Percentiles rank a stretch among this genome's conserved stretches.
Conservation (phyloP, 345 rosid genomes). For the Linum tenue region DNA sequence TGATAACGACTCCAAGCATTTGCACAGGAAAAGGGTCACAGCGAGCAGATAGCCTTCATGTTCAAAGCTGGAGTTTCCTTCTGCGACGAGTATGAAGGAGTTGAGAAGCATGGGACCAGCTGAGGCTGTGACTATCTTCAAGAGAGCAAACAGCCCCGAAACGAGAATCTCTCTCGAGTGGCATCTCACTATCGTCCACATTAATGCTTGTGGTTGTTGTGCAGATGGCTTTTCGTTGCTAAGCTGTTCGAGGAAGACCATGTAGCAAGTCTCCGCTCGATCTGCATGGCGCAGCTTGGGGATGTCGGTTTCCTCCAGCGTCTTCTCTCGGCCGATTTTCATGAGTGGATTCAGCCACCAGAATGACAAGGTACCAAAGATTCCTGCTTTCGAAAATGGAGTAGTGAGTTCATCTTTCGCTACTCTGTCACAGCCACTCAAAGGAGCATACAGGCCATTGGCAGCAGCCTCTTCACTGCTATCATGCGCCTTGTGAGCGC, state of each 20-base stretch:
- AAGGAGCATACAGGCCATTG: conserved; percentile 44
- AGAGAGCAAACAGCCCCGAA: conserved; percentile 78
- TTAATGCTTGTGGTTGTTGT: conserved; percentile 36
- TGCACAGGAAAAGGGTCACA: conserved; percentile 45
- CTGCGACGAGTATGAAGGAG: conserved; percentile 79
- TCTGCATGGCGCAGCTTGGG: conserved; percentile 53
- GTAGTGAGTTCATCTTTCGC: conserved; percentile 21
- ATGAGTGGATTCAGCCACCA: conserved; percentile 90
- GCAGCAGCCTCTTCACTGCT: conserved; percentile 19
- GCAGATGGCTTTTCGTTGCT: conserved; percentile 39
- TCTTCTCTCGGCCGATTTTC: conserved; percentile 57
- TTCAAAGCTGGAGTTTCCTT: conserved; percentile 53
- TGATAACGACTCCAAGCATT: conserved; percentile 66
- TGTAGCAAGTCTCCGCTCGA: conserved; percentile 65
- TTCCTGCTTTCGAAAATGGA: conserved; percentile 52
- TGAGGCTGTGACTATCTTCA: conserved; percentile 63
- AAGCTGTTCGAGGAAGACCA: conserved; percentile 40
- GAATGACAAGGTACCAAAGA: conserved; percentile 56
- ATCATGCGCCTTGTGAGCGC: conserved; percentile 37
- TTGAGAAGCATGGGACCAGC: conserved; percentile 83
- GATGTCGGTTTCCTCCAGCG: conserved; percentile 61
- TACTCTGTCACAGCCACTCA: conserved; percentile 29
- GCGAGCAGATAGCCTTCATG: conserved; percentile 74
- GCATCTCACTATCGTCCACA: conserved; percentile 50
- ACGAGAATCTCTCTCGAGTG: conserved; percentile 54